Percentiles rank a stretch among this genome's conserved stretches.
Conservation (phyloP, 2,329 filamentous ascomycete species). For the Phyllosticta citribraziliensis region DNA sequence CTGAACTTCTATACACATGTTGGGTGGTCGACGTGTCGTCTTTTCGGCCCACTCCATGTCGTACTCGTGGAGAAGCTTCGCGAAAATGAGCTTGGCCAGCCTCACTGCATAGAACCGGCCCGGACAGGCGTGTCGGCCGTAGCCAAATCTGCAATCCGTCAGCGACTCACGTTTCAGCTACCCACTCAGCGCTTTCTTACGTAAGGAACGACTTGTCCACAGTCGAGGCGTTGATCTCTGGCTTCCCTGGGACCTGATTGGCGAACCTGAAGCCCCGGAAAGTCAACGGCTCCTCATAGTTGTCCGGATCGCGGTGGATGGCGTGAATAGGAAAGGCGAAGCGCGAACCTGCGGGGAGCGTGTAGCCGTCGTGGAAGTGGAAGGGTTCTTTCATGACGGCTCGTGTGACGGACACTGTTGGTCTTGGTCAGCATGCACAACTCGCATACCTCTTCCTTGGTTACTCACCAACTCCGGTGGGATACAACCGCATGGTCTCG, state of each 20-base stretch:
- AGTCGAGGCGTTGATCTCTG: neutral
- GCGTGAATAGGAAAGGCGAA: conserved; percentile 10
- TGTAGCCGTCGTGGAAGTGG: conserved; percentile 12
- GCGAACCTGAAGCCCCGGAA: conserved; percentile 13
- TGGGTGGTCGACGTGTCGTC: neutral
- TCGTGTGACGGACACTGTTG: neutral
- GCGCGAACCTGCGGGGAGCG: conserved; percentile 10
- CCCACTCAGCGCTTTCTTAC: no score
- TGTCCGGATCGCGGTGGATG: conserved; percentile 8
- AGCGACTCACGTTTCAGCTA: neutral
- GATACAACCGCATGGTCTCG: neutral
- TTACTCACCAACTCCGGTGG: neutral
- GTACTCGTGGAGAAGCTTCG: conserved; percentile 1
- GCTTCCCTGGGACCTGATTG: conserved; percentile 5
- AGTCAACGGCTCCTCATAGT: conserved; percentile 6
- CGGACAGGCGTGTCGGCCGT: conserved; percentile 40
- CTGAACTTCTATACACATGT: neutral
- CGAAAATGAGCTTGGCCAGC: conserved; percentile 33
- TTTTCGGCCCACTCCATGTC: conserved; percentile 9
- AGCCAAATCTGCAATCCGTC: conserved; percentile 28
- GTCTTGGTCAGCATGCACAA: neutral
- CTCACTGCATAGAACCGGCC: conserved; percentile 41
- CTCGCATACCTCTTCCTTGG: neutral
- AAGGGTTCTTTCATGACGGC: neutral
- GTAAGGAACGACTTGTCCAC: no score